Evolutionary conservation across 176 grass and related monocot genomes (phyloP), one percentile per base, ranked within the genome.

Genomic region (Echinochloa phyllopogon): DNA sequence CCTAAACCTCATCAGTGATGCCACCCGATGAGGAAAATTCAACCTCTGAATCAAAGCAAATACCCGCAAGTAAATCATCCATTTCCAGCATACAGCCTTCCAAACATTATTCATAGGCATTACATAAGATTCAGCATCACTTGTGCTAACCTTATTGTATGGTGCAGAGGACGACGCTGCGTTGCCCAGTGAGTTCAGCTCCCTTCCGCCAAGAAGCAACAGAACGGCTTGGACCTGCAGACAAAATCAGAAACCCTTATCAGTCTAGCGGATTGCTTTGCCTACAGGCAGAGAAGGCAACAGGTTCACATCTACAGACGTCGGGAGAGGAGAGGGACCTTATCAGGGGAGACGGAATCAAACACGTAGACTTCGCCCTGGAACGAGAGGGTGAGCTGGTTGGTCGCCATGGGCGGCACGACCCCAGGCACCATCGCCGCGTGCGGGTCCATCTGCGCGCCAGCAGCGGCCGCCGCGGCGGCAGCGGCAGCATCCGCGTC

Each of bases 341-440:
- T 99, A 82, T 99, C 96, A 52, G 96, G 96, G 41, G 96, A 99
- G 66, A 99, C 96, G 16, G 89, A 94, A 60, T 99, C 96, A 80
- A 99, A 99, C 1, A 99, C 96, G 70, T 99, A 99, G 84, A 94
- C 96, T 74, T 99, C 96, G 76, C 94, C 92, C 73, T 99, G 96
- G 75, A 99, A 99, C 47, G 96, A 99, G 4, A 99, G 91, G 7
- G 96, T 99, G 38, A 99, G 96, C 82, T 96, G 93, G 74, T 99
- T 96, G 43, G 76, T 41, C 10, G 76, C 55, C 11, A 90, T 13
- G 17, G 86, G 88, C 21, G 87, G 64, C 63, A 77, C 74, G 39
- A 66, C 38, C 50, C 45, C 86, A 20, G 86, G 16, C 21, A 84
- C 69, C 57, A 92, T 87, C 47, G 72, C 27, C 3, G 60, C 67